Conservation (phyloP, 2,329 filamentous ascomycete genomes). For the Neofusicoccum sp. region DNA sequence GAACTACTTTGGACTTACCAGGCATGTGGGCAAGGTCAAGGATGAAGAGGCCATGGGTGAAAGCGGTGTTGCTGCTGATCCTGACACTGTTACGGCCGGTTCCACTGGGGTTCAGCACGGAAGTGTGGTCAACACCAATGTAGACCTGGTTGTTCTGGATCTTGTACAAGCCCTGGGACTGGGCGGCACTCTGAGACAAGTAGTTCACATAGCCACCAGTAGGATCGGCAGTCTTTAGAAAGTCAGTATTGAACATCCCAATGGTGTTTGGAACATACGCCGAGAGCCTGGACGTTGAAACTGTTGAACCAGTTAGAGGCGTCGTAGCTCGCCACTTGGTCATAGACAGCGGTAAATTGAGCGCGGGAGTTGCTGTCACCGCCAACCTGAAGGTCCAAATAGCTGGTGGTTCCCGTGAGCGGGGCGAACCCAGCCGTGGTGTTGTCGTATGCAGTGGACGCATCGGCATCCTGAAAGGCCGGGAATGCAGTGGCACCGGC, state of each 20-base stretch:
- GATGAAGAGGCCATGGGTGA: conserved; percentile 39
- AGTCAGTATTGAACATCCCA: not conserved
- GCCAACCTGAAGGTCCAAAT: not conserved
- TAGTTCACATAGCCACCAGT: conserved; percentile 41
- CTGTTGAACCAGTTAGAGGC: conserved; percentile 38
- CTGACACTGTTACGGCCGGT: conserved; percentile 37
- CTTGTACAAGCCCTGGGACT: conserved; percentile 32
- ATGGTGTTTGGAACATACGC: conserved; percentile 22
- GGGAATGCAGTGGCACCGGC: not conserved
- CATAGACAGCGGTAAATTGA: conserved; percentile 25
- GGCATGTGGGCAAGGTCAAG: conserved; percentile 42
- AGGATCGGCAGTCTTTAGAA: conserved; percentile 33
- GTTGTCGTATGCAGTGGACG: not conserved
- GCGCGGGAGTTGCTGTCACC: not conserved
- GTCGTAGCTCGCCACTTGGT: conserved; percentile 37
- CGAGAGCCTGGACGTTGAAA: conserved; percentile 32
- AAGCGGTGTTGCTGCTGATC: conserved; percentile 36
- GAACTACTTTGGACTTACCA: conserved; percentile 23
- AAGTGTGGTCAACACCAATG: conserved; percentile 38
- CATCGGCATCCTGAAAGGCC: not conserved
- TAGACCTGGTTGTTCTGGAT: conserved; percentile 36
- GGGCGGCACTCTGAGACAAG: conserved; percentile 32
- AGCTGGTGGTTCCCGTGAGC: not conserved
- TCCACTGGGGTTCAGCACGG: conserved; percentile 32
- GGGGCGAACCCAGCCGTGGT: conserved; percentile 8